These are phyloP conservation scores for Trametes cubensis DNA, from an alignment of 768 basidiomycete species.

Conservation along the genomic window DNA sequence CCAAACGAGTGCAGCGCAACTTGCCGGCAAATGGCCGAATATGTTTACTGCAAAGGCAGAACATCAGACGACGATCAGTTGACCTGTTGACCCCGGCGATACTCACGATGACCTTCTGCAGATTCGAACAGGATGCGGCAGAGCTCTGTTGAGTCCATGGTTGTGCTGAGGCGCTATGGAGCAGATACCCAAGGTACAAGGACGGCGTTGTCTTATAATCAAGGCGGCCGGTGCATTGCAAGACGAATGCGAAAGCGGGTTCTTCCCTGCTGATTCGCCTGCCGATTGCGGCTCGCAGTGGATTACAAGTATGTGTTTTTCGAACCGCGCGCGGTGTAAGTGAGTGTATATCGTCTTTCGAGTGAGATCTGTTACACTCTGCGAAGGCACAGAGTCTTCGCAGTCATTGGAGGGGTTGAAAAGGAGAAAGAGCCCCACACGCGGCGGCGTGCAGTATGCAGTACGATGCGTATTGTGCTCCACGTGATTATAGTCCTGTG, in stretches of 20 bases:
- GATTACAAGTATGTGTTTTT: no score
- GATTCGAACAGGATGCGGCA: conserved; percentile 8
- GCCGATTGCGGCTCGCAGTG: no score
- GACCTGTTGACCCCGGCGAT: not conserved
- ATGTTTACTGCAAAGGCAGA: conserved; percentile 1
- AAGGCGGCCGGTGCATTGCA: not conserved
- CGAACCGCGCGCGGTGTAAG: no score
- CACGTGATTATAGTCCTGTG: no score
- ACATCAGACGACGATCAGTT: conserved; percentile 7
- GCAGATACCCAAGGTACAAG: not conserved
- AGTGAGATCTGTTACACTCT: no score
- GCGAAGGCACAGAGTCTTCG: no score
- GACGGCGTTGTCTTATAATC: not conserved
- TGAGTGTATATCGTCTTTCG: no score
- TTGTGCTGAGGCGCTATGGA: not conserved
- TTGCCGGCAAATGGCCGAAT: conserved; percentile 12
- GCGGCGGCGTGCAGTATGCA: no score
- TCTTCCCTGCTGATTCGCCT: not conserved
- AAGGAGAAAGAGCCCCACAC: no score
- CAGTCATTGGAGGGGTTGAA: no score
- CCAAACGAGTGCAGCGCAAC: not conserved
- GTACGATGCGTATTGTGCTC: no score
- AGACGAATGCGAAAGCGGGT: not conserved
- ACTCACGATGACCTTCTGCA: conserved; percentile 3
- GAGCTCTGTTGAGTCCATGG: conserved; percentile 10